Base-by-base conservation (phyloP, 1,284 basidiomycete genomes). In the Gomphus bonarii region DNA sequence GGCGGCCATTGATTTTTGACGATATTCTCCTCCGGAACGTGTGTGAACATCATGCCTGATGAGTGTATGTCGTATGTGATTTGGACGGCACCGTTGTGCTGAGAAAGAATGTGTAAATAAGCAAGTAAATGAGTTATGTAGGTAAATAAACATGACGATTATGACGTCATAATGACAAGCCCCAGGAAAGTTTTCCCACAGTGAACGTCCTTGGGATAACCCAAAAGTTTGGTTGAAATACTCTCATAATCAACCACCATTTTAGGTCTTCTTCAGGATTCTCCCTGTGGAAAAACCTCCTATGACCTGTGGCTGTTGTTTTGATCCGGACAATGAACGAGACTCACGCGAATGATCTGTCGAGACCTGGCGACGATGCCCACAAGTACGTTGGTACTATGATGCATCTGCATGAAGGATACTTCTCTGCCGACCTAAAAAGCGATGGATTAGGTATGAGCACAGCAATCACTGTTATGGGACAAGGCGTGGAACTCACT, bases 21-120 rank as follows among this genome's bases (percentile, higher is more conserved):
- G n/a, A 57, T 50, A 33, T 31, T 38, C 22, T 57, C 55, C 49
- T 57, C 55, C 1, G 55, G 55, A 30, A 57, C 30, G 16, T 43
- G 42, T 12, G 55, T 2, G 36, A 49, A 57, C 3, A 51, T 20
- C 47, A 49, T 50, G 25, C 48, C 49, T 8, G 31, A 25, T 12
- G 48, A 40, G 18, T 51, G 20, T 14, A 57, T 57, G 36, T 57
- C 55, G 25, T 57, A 57, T 11, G 49, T 57, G 22, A 57, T 38
- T 12, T 40, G 22, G 12, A 50, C 14, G 16, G 10, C 20, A 9
- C 18, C 40, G 9, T n/a, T 30, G 3, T 35, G 31, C 54, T 55
- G 43, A 1, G 25, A 51, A 30, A 36, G 18, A 42, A 18, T 9
- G 18, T 4, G 9, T 16, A 9, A 20, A 33, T 20, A 10, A 33